Conservation (phyloP, 441 rosid genomes). For the Populus trichocarpa region DNA sequence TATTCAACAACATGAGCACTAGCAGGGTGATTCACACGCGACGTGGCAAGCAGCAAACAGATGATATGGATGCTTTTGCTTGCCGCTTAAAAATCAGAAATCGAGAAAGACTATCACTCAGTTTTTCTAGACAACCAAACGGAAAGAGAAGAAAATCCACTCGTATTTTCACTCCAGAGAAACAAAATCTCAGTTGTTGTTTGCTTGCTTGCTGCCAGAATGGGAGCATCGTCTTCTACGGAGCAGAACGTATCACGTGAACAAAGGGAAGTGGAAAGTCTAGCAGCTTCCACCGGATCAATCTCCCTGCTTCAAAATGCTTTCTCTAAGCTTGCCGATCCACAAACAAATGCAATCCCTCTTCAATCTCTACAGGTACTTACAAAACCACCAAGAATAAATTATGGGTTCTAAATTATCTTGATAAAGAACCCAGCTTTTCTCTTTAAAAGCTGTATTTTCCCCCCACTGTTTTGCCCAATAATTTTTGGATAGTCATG, state of each 20-base stretch:
- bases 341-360: conserved; percentile 48
- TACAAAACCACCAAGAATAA: conserved; percentile 1
- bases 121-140: neutral
- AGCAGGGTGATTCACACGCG: too few relatives aligned
- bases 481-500: conserved; percentile 4
- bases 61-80: too few relatives aligned
- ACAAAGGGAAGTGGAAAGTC: conserved; percentile 62
- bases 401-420: too few relatives aligned
- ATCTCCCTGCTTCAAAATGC: conserved; percentile 61
- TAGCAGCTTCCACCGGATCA: conserved; percentile 72
- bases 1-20: too few relatives aligned
- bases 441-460: neutral
- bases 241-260: conserved; percentile 45
- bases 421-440: neutral
- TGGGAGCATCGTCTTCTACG: conserved; percentile 86
- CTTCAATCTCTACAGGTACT: conserved; percentile 58
- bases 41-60: too few relatives aligned
- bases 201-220: conserved; percentile 39
- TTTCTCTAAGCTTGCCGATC: conserved; percentile 60
- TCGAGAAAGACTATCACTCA: too few relatives aligned
- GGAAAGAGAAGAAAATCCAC: neutral
- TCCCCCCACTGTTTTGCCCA: neutral
- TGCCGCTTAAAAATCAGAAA: too few relatives aligned
- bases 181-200: neutral
- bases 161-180: too few relatives aligned